Conservation (phyloP, 768 basidiomycete species). For the Termitomyces sp. region DNA sequence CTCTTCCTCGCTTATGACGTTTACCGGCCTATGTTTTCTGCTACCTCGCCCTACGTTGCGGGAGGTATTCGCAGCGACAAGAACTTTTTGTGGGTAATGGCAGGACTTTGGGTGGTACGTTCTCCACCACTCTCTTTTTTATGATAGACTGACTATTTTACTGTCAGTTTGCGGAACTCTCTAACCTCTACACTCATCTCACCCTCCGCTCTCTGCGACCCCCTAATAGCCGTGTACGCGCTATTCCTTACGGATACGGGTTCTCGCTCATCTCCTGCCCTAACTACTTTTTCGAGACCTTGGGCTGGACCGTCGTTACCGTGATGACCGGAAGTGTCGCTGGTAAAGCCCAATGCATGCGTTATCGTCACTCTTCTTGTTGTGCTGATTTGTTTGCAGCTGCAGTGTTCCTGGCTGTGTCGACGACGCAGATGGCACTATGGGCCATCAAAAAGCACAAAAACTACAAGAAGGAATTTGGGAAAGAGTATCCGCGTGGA, state of each 20-base stretch:
- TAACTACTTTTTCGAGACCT: conserved; percentile 89
- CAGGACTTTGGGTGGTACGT: conserved; percentile 71
- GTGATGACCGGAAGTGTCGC: conserved; percentile 74
- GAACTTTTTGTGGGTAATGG: conserved; percentile 59
- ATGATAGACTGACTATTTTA: not conserved
- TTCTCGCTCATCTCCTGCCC: conserved; percentile 85
- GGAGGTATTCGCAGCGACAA: conserved; percentile 62
- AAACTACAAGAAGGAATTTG: conserved; percentile 91
- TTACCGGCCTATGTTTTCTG: conserved; percentile 77
- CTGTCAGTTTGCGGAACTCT: conserved; percentile 72
- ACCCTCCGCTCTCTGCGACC: conserved; percentile 83
- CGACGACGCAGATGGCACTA: conserved; percentile 60
- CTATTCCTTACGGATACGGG: conserved; percentile 90
- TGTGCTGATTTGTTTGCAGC: conserved; percentile 29
- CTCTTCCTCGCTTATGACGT: conserved; percentile 73
- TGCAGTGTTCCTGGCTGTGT: conserved; percentile 58
- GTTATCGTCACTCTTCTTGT: not conserved
- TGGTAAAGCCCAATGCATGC: conserved; percentile 39
- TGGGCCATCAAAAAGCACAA: conserved; percentile 94
- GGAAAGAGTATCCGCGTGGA: conserved; percentile 68
- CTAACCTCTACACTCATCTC: conserved; percentile 80
- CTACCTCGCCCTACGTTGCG: conserved; percentile 52
- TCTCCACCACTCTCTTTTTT: not conserved
- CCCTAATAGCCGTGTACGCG: conserved; percentile 66
- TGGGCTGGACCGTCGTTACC: conserved; percentile 69